phyloP scores from a whole-genome alignment of 2,329 filamentous ascomycete species.

The Cercospora zeae-maydis region DNA sequence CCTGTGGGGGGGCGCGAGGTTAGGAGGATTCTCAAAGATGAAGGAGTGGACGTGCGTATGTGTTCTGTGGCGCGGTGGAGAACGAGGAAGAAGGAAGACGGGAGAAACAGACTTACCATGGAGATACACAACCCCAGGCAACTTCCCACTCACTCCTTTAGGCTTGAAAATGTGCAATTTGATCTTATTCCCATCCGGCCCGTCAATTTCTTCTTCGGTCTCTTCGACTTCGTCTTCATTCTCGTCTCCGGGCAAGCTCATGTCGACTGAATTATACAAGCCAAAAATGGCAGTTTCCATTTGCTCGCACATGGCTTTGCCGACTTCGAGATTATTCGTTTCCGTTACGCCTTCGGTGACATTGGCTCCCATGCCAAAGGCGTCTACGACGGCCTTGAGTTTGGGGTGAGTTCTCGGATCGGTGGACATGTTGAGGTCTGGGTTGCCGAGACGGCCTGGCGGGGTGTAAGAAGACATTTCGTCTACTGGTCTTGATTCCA shows the following conservation, averaged over 20 bases:
- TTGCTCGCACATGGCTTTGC: neutral
- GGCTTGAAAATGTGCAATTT: slow-evolving; percentile 20
- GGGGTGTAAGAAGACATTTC: slow-evolving; percentile 11
- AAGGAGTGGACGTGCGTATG: too few relatives aligned
- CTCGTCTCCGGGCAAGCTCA: slow-evolving; percentile 16
- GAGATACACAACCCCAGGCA: slow-evolving; percentile 28
- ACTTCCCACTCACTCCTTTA: slow-evolving; percentile 9
- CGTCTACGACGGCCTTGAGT: slow-evolving; percentile 12
- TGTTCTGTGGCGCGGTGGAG: neutral
- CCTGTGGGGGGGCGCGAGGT: slow-evolving; percentile 25
- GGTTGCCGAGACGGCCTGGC: slow-evolving; percentile 28
- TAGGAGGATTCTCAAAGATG: too few relatives aligned
- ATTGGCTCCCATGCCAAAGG: slow-evolving; percentile 10
- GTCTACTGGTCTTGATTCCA: neutral
- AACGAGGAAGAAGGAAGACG: too few relatives aligned
- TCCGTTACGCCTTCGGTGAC: neutral
- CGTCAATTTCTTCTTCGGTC: slow-evolving; percentile 15
- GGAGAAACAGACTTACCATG: slow-evolving; percentile 26
- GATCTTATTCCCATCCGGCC: slow-evolving; percentile 24
- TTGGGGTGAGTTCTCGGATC: slow-evolving; percentile 28
- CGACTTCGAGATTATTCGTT: neutral
- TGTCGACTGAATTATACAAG: neutral
- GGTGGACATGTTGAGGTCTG: slow-evolving; percentile 15
- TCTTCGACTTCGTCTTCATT: slow-evolving; percentile 17
- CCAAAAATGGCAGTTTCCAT: neutral